Evolutionary conservation across 2,329 filamentous ascomycete genomes (phyloP).

Genomic region (Aspergillus spinulosporus): DNA sequence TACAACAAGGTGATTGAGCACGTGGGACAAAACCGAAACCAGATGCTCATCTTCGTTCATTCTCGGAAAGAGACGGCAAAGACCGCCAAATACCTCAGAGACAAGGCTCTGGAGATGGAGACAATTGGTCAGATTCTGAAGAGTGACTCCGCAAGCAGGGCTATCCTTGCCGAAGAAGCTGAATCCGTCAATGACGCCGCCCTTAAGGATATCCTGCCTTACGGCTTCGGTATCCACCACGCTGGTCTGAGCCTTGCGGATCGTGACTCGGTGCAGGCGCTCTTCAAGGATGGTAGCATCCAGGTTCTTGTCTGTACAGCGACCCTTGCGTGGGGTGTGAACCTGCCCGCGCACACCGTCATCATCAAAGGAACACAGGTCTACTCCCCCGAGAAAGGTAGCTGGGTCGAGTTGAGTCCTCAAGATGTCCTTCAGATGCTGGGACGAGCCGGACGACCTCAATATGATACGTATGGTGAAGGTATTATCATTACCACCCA

Average conservation of each 20-base stretch:
- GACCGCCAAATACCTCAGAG: constrained; percentile 91
- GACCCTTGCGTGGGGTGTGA: constrained; percentile 98
- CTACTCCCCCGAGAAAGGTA: constrained; percentile 97
- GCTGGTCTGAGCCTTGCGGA: constrained; percentile 96
- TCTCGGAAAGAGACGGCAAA: constrained; percentile 98
- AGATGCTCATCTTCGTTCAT: constrained; percentile 99
- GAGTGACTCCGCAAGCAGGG: constrained; percentile 86
- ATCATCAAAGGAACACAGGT: constrained; percentile 99
- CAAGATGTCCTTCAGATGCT: constrained; percentile 99
- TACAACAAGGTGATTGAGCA: constrained; percentile 98
- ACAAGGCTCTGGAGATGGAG: constrained; percentile 95
- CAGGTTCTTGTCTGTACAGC: constrained; percentile 97
- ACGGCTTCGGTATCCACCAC: constrained; percentile 97
- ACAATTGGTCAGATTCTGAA: constrained; percentile 95
- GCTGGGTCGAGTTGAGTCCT: constrained; percentile 95
- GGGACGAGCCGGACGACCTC: constrained; percentile 90
- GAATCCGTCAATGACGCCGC: constrained; percentile 80
- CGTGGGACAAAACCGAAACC: constrained; percentile 86
- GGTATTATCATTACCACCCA: constrained; percentile 98
- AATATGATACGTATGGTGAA: constrained; percentile 96
- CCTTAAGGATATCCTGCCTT: constrained; percentile 89
- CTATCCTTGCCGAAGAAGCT: constrained; percentile 82
- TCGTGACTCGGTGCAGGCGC: constrained; percentile 89
- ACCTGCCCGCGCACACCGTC: constrained; percentile 93
- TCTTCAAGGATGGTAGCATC: constrained; percentile 87